These are phyloP conservation scores for Ajuga reptans DNA, from an alignment of 305 asterid species.

Conservation along the genomic window DNA sequence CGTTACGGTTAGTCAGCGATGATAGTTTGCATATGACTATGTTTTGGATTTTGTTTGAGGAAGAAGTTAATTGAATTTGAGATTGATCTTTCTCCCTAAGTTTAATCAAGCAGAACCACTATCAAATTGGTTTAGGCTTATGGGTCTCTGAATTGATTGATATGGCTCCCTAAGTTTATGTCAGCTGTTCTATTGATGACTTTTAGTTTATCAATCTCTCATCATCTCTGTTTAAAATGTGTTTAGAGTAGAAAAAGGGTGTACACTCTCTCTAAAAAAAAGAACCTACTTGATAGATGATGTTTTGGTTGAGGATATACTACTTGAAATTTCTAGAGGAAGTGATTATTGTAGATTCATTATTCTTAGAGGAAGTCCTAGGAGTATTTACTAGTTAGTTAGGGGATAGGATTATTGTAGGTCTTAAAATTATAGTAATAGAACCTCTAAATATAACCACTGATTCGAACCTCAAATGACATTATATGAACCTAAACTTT, in stretches of 20 bases:
- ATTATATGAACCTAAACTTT: too few relatives aligned
- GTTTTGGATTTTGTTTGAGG: not conserved
- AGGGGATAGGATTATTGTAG: too few relatives aligned
- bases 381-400: too few relatives aligned
- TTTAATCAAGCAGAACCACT: not conserved
- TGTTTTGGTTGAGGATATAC: not conserved
- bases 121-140: not conserved
- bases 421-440: too few relatives aligned
- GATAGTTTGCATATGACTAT: not conserved
- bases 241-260: too few relatives aligned
- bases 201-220: not conserved
- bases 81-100: not conserved
- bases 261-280: too few relatives aligned
- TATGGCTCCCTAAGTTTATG: not conserved
- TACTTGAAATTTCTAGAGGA: not conserved
- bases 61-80: constrained; percentile 3
- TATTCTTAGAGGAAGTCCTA: too few relatives aligned
- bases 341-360: too few relatives aligned
- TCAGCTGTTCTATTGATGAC: not conserved
- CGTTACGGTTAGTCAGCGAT: not conserved
- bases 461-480: too few relatives aligned
- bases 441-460: too few relatives aligned
- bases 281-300: not conserved
- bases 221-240: not conserved
- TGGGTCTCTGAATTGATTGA: too few relatives aligned